A percentile compares a stretch with the other conserved stretches of the same genome.
phyloP scores from a whole-genome alignment of 768 basidiomycete genomes.

The Boletus coccyginus region DNA sequence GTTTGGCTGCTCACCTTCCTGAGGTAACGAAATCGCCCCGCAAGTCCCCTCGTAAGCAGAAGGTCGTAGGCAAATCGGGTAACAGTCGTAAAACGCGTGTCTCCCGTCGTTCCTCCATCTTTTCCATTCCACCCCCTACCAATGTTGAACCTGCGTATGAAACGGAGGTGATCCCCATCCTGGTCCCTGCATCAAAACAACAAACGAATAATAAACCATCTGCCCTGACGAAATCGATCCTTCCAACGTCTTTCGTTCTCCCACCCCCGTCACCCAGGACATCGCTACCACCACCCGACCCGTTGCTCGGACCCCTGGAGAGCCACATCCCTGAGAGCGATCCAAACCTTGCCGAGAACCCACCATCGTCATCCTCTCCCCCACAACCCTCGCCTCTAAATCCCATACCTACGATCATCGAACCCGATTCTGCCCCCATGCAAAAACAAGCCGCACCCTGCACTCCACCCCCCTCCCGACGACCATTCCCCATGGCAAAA shows the following conservation, averaged over 20 bases:
- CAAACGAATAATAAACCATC: constrained; percentile 13
- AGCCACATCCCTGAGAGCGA: constrained; percentile 18
- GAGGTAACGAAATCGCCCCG: constrained; percentile 40
- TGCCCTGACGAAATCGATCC: constrained; percentile 43
- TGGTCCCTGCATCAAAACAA: constrained; percentile 30
- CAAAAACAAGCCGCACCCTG: constrained; percentile 8
- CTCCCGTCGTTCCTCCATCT: constrained; percentile 45
- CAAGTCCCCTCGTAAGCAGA: constrained; percentile 44
- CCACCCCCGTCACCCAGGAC: constrained; percentile 76
- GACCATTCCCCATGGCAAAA: constrained; percentile 69
- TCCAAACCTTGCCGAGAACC: neutral
- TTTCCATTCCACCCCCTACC: constrained; percentile 35
- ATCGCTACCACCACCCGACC: constrained; percentile 47
- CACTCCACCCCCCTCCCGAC: constrained; percentile 29
- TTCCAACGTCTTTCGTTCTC: constrained; percentile 71
- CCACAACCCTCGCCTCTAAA: constrained; percentile 5
- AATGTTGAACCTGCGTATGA: constrained; percentile 46
- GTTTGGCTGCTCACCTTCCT: constrained; percentile 25
- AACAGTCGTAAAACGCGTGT: constrained; percentile 43
- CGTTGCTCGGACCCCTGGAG: constrained; percentile 30
- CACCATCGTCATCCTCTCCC: neutral
- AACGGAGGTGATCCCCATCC: constrained; percentile 46
- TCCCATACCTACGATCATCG: constrained; percentile 19
- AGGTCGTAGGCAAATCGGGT: constrained; percentile 47
- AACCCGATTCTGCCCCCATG: constrained; percentile 13